phyloP scores from a whole-genome alignment of 768 basidiomycete species.

The Amanita molliuscula region DNA sequence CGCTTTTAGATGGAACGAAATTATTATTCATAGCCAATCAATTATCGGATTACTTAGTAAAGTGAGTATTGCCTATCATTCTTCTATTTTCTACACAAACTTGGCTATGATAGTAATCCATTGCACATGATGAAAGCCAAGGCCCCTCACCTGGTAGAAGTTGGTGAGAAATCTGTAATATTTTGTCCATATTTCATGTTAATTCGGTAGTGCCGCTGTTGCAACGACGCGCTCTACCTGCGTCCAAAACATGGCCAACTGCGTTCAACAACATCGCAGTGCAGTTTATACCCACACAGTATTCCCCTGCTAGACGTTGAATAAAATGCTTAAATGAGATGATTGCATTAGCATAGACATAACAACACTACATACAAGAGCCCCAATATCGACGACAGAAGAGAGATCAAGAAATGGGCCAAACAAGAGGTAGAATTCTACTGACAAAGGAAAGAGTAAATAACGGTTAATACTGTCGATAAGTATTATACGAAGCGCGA shows the following conservation, averaged over 20 bases:
- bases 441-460: conserved; percentile 16
- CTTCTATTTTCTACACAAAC: conserved; percentile 31
- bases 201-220: conserved; percentile 36
- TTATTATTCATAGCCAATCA: conserved; percentile 57
- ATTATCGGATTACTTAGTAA: conserved; percentile 56
- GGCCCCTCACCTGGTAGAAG: conserved; percentile 1
- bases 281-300: conserved; percentile 25
- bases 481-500: conserved; percentile 39
- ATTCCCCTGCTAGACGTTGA: background rate
- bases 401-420: conserved; percentile 9
- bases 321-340: background rate
- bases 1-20: conserved; percentile 26
- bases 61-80: conserved; percentile 39
- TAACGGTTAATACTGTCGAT: conserved; percentile 53
- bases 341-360: background rate
- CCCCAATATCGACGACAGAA: conserved; percentile 1
- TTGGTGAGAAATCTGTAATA: background rate
- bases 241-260: conserved; percentile 37
- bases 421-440: conserved; percentile 15
- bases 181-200: background rate
- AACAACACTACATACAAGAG: conserved; percentile 1
- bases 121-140: background rate
- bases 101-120: conserved; percentile 7
- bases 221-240: conserved; percentile 36
- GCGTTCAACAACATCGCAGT: conserved; percentile 63